Base-by-base conservation (phyloP, 495 filamentous ascomycete species). In the Hypomontagnella submonticulosa region DNA sequence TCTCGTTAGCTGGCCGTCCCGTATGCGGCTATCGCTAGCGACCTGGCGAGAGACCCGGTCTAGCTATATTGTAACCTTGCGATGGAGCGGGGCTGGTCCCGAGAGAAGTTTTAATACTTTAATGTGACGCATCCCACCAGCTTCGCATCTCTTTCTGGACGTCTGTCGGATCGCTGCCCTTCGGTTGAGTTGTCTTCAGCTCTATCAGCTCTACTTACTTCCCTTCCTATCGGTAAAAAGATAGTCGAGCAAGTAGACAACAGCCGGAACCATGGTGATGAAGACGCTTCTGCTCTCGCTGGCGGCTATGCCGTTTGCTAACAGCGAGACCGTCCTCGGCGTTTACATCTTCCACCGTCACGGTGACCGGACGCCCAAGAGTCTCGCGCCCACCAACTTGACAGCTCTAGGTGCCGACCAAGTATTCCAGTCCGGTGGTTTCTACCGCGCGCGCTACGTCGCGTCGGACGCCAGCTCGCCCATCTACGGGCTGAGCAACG, bases 311-410 rank as follows among this genome's bases (percentile, higher is more conserved):
- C 73, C 79, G 8, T 54, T 79, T 10, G 72, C 77, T 4, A 70
- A 79, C 9, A 80, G 77, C 10, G 87, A 89, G 74, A 88, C 83
- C 12, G 78, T 90, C 20, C 88, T 89, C 73, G 87, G 84, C 37
- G 80, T 87, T 19, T 90, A 90, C 50, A 84, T 91, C 65, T 92
- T 90, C 78, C 86, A 85, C 37, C 83, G 88, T 10, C 83, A 92
- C 63, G 92, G 92, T 43, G 91, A 93, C 57, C 86, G 86, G 16
- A 90, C 88, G 0, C 84, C 90, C n/a, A 81, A 85, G 66, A 67
- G 77, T 4, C 77, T 85, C 7, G 66, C 76, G 30, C 81, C 80
- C 0, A 77, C 83, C 0, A 80, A 63, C 3, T 75, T 96, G 63
- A 92, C 90, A 0, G 76, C 88, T 6, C 79, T 90, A 53, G 92